Evolutionary conservation across 2,329 filamentous ascomycete genomes (phyloP), one percentile per base, ranked within the genome.

Genomic region (Fusarium redolens): DNA sequence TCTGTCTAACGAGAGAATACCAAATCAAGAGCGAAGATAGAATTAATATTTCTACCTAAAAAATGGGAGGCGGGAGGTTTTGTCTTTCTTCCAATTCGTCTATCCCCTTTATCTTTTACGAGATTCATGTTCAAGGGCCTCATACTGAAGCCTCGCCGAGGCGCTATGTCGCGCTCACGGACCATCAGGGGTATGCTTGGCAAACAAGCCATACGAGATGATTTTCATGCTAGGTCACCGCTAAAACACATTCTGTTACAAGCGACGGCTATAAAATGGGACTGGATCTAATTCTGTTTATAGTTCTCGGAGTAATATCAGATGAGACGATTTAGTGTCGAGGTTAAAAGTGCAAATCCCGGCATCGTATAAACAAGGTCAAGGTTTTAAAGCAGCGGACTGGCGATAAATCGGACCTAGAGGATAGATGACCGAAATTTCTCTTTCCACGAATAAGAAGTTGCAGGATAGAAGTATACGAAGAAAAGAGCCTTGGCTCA

Each of bases 21-120:
- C 4, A 33, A 22, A 22, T 22, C 22, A 22, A 0, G 11, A 33
- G 2, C 13, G 5, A 7, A 10, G 5, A 37, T 15, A 2, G 5
- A 22, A 6, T 11, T 20, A 8, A 10, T 14, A 18, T 38, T 17
- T 20, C 20, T 13, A 18, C 17, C 11, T 40, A 40, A 40, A 4
- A n/a, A 5, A n/a, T n/a, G 38, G 18, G 50, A 54, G 10, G 22
- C 22, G 22, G 22, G 22, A 22, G 22, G 22, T 22, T 22, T 22
- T 22, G 22, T 22, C 22, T 22, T 22, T 22, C 22, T 22, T 22
- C 22, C 22, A 22, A 22, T 22, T 22, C 22, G 22, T 22, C 22
- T 22, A 22, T 22, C 22, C 22, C 22, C 22, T 22, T 22, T 22
- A 22, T 22, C 3, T 7, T 7, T 37, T 52, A n/a, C 18, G 22